Base-by-base conservation (phyloP, 116 monocot species). In the Papilionanthe hybrid region DNA sequence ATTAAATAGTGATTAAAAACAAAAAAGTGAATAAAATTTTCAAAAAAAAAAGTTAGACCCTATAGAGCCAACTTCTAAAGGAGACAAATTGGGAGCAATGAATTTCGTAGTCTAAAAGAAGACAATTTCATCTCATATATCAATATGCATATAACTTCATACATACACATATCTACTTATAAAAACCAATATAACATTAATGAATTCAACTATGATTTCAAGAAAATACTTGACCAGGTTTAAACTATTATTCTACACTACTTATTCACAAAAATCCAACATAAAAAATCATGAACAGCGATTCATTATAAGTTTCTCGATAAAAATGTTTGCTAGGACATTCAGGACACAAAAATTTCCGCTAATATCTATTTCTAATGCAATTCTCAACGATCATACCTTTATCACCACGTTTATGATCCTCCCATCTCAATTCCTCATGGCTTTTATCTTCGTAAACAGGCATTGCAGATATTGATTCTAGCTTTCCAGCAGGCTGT, bases 381-480 rank as follows among this genome's bases (percentile, higher is more conserved):
- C 44, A 19, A 22, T 42, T n/a, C n/a, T 69, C 43, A 73, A 7
- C 9, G 37, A 23, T 3, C 15, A 74, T 49, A 98, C 99, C 99
- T 92, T 99, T 95, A 75, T 99, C 99, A 60, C 95, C 93, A 82
- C 86, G 92, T 84, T 95, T 95, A 80, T 99, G 93, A 47, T 99
- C 99, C 81, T 95, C 95, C 99, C 95, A 99, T 77, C 99, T 86
- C 83, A 99, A 72, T 66, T 99, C 95, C 73, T 99, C 99, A 30
- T 95, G 99, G 82, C 99, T 90, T 85, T 99, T 99, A 47, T 93
- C 99, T 76, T 95, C 95, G 80, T 99, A 95, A 63, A 81, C 90
- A 86, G n/a, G 88, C 99, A 99, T 99, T 17, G 95, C 95, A 9
- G 99, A 99, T 78, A 99, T 92, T 42, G 99, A 99, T 72, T 95